phyloP scores from a whole-genome alignment of 371 early-diverging fungal genomes.

The Actinomortierella wolfii region DNA sequence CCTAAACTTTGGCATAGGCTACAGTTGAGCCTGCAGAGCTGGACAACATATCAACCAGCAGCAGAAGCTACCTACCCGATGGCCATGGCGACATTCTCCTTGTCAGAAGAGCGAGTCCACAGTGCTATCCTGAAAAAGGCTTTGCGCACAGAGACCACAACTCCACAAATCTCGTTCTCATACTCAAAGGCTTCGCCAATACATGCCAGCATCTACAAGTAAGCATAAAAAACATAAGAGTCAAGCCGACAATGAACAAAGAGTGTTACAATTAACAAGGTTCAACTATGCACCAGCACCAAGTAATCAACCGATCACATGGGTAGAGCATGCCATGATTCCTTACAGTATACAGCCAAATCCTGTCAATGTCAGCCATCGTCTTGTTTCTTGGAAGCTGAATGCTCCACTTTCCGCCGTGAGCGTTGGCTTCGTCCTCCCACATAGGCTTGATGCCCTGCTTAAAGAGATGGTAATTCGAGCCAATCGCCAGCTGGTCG shows the following conservation, averaged over 20 bases:
- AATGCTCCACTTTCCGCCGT: slow-evolving; percentile 97
- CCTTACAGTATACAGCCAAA: slow-evolving; percentile 86
- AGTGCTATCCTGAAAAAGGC: slow-evolving; percentile 82
- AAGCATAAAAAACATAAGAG: slow-evolving; percentile 4
- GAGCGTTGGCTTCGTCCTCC: slow-evolving; percentile 97
- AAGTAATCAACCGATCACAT: slow-evolving; percentile 4
- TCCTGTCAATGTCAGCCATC: slow-evolving; percentile 76
- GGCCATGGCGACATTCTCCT: slow-evolving; percentile 62
- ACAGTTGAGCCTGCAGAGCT: too few relatives aligned
- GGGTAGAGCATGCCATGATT: background rate
- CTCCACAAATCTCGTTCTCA: slow-evolving; percentile 88
- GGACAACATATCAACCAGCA: too few relatives aligned
- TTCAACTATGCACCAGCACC: background rate
- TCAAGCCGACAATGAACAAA: background rate
- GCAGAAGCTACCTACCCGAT: slow-evolving; percentile 66
- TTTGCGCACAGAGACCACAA: slow-evolving; percentile 86
- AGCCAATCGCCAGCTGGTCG: slow-evolving; percentile 76
- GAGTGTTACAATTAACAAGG: too few relatives aligned
- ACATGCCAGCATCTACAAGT: slow-evolving; percentile 75
- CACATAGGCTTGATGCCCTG: slow-evolving; percentile 98
- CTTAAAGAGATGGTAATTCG: slow-evolving; percentile 98
- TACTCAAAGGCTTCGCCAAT: slow-evolving; percentile 91
- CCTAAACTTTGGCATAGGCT: too few relatives aligned
- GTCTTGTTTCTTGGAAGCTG: slow-evolving; percentile 77
- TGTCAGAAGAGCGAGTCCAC: slow-evolving; percentile 85